Evolutionary conservation across 2,329 filamentous ascomycete genomes (phyloP).

Genomic region (Cadophora luteo-olivacea): DNA sequence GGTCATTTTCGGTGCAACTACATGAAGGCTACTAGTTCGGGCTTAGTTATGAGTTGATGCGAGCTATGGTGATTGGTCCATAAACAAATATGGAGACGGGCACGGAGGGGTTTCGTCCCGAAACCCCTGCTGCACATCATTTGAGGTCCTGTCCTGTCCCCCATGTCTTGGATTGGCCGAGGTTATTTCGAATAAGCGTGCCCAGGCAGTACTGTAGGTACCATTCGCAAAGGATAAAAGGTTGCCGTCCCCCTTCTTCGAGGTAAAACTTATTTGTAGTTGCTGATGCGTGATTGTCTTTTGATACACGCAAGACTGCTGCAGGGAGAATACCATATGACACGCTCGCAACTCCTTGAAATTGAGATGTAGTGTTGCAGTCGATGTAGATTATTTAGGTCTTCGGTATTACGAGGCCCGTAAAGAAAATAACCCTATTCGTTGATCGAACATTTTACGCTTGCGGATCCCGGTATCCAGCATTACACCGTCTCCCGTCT

Average conservation of each 20-base stretch:
- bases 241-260: neutral
- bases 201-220: neutral
- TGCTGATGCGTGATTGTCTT: neutral
- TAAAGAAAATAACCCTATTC: conserved; percentile 5
- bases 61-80: neutral
- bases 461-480: neutral
- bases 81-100: neutral
- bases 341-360: neutral
- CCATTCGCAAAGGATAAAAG: conserved; percentile 10
- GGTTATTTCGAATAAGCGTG: neutral
- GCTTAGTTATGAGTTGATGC: conserved; percentile 6
- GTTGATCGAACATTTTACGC: neutral
- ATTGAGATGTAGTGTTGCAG: neutral
- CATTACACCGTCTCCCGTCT: neutral
- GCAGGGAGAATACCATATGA: neutral
- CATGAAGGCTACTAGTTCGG: neutral
- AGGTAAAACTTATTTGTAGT: neutral
- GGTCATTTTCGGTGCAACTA: neutral
- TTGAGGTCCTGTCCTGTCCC: too few relatives aligned
- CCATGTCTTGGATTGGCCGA: neutral
- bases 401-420: neutral
- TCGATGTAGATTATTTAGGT: neutral
- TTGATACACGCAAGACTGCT: neutral
- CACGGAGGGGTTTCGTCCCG: conserved; percentile 10
- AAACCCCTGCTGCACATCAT: neutral